Conservation (phyloP, 306 rosid species). For the Comarum palustre region DNA sequence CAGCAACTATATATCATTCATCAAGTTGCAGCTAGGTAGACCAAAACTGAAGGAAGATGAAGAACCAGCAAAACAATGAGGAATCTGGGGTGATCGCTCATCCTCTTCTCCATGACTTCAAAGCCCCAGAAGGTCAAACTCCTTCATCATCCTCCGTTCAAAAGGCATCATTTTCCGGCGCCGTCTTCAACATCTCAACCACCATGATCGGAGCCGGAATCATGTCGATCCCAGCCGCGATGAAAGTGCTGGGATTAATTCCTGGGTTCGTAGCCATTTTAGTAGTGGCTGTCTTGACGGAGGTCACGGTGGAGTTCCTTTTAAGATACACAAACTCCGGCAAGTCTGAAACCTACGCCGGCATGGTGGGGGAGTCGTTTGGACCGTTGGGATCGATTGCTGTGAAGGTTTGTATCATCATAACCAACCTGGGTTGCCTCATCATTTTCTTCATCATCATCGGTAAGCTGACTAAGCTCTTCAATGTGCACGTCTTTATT, state of each 20-base stretch:
- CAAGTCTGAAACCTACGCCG: slow-evolving; percentile 45
- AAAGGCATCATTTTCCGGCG: slow-evolving; percentile 28
- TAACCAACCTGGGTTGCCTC: slow-evolving; percentile 50
- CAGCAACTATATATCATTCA: neutral
- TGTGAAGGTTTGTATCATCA: slow-evolving; percentile 45
- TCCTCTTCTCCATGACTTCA: slow-evolving; percentile 21
- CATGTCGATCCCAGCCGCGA: slow-evolving; percentile 63
- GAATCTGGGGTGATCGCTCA: neutral
- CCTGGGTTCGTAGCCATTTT: slow-evolving; percentile 46
- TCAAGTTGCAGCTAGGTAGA: neutral
- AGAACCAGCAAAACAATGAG: neutral
- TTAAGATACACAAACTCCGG: slow-evolving; percentile 46
- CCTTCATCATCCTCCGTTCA: neutral
- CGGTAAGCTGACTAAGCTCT: slow-evolving; percentile 28
- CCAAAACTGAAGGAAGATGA: slow-evolving; percentile 6
- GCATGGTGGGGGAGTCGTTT: slow-evolving; percentile 48
- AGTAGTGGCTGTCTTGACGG: slow-evolving; percentile 37
- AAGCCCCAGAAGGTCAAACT: slow-evolving; percentile 9
- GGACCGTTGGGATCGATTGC: slow-evolving; percentile 43
- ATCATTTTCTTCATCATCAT: slow-evolving; percentile 54
- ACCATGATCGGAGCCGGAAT: slow-evolving; percentile 66
- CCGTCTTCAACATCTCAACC: slow-evolving; percentile 59
- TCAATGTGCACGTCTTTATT: neutral
- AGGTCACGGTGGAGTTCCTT: slow-evolving; percentile 54
- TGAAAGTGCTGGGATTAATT: slow-evolving; percentile 52